Conservation (phyloP, 1,284 basidiomycete species). For the Ceratobasidium theobromae region DNA sequence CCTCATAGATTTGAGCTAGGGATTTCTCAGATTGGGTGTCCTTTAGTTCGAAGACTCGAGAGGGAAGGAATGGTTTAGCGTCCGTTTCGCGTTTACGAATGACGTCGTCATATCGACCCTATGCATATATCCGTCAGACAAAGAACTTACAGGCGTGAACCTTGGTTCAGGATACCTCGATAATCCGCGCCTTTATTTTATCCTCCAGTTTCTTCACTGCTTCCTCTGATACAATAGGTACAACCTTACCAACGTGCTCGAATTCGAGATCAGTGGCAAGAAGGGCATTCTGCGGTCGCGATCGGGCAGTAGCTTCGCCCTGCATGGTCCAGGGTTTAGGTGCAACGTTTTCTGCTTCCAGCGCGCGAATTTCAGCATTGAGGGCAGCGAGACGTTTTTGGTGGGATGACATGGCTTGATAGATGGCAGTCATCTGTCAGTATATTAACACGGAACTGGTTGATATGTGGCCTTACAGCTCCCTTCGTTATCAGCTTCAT, state of each 20-base stretch:
- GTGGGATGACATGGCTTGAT: constrained; percentile 55
- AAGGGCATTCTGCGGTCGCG: constrained; percentile 88
- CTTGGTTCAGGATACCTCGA: constrained; percentile 57
- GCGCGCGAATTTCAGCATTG: constrained; percentile 63
- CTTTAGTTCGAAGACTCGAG: constrained; percentile 84
- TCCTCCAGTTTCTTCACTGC: constrained; percentile 82
- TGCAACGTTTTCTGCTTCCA: constrained; percentile 71
- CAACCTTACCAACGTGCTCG: constrained; percentile 82
- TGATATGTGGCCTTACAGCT: no score
- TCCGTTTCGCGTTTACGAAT: constrained; percentile 76
- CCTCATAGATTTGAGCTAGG: constrained; percentile 95
- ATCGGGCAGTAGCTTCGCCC: constrained; percentile 83
- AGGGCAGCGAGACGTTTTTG: constrained; percentile 63
- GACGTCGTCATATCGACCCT: constrained; percentile 86
- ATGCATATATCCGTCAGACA: not conserved
- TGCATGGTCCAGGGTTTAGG: constrained; percentile 86
- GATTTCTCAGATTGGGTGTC: constrained; percentile 87
- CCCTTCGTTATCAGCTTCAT: constrained; percentile 50
- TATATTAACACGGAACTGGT: no score
- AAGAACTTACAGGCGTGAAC: not conserved
- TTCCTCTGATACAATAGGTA: constrained; percentile 90
- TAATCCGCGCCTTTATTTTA: constrained; percentile 86
- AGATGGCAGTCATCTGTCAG: constrained; percentile 35
- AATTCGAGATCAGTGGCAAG: constrained; percentile 96
- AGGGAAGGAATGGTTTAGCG: constrained; percentile 88